Conservation (phyloP, 345 rosid species). For the Rhodomyrtus tomentosa region DNA sequence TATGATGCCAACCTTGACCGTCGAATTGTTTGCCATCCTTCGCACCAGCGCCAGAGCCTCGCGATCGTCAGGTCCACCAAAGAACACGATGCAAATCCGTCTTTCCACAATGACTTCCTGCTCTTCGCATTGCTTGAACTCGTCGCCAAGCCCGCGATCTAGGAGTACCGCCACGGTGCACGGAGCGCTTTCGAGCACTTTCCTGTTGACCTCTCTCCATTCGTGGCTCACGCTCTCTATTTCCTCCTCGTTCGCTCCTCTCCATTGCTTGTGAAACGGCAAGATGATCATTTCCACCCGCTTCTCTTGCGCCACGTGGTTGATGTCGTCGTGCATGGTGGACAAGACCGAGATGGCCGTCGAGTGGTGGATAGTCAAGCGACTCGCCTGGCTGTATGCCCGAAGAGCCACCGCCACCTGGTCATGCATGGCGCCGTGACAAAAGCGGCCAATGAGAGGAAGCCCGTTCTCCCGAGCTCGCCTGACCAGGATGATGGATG, state of each 20-base stretch:
- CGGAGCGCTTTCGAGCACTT: slow-evolving; percentile 52
- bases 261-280: slow-evolving; percentile 76
- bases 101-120: slow-evolving; percentile 8
- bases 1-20: slow-evolving; percentile 37
- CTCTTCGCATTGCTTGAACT: slow-evolving; percentile 9
- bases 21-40: slow-evolving; percentile 62
- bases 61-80: slow-evolving; percentile 78
- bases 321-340: slow-evolving; percentile 76
- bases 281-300: slow-evolving; percentile 47
- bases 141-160: slow-evolving; percentile 68
- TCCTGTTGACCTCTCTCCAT: slow-evolving; percentile 64
- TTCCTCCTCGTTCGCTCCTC: slow-evolving; percentile 20
- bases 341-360: slow-evolving; percentile 48
- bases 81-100: slow-evolving; percentile 48
- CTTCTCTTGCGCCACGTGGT: slow-evolving; percentile 64
- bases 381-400: slow-evolving; percentile 60
- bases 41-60: slow-evolving; percentile 67
- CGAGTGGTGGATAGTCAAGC: slow-evolving; percentile 44
- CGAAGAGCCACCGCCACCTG: slow-evolving; percentile 45
- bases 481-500: slow-evolving; percentile 69
- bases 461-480: slow-evolving; percentile 52
- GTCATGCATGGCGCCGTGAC: slow-evolving; percentile 48
- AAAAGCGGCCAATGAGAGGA: slow-evolving; percentile 48
- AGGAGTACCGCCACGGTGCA: slow-evolving; percentile 72
- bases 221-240: slow-evolving; percentile 47